Evolutionary conservation across 768 basidiomycete species (phyloP).

Genomic region (Termitomyces sp.): DNA sequence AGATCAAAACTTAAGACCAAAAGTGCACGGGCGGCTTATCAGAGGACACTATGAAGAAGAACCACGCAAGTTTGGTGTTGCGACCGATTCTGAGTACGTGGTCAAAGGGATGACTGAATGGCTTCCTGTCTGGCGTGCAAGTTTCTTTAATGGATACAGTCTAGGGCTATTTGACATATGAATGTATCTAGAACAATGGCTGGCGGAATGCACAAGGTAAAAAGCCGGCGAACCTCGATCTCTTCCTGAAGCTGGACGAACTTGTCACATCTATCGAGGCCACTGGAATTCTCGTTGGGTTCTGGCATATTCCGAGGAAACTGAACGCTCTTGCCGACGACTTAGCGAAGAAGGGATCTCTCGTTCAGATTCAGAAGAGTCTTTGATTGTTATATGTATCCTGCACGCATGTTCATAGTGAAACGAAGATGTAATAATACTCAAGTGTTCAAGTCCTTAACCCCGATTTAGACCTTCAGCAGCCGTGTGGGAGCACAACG

Average conservation of each 20-base stretch:
- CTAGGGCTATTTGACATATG: not conserved
- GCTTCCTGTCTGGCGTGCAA: not conserved
- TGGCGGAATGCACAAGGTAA: constrained; percentile 2
- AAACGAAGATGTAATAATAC: not conserved
- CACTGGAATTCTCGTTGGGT: not conserved
- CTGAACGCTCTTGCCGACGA: not conserved
- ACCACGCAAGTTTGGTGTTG: not conserved
- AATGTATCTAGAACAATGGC: not conserved
- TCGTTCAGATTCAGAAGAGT: not conserved
- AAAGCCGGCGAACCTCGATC: constrained; percentile 2
- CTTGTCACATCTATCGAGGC: not conserved
- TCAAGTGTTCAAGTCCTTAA: not conserved
- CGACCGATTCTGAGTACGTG: constrained; percentile 3
- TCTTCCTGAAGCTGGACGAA: not conserved
- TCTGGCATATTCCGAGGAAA: not conserved
- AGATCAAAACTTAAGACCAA: too few relatives aligned
- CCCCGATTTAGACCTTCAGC: not conserved
- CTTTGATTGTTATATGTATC: not conserved
- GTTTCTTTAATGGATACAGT: not conserved
- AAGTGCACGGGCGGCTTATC: not conserved
- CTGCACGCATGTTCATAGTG: not conserved
- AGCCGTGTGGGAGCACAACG: constrained; percentile 7
- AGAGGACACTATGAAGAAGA: not conserved
- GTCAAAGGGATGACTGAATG: constrained; percentile 1
- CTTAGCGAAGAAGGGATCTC: not conserved